Evolutionary conservation across 768 basidiomycete genomes (phyloP).

Genomic region (Collybiopsis luxurians): DNA sequence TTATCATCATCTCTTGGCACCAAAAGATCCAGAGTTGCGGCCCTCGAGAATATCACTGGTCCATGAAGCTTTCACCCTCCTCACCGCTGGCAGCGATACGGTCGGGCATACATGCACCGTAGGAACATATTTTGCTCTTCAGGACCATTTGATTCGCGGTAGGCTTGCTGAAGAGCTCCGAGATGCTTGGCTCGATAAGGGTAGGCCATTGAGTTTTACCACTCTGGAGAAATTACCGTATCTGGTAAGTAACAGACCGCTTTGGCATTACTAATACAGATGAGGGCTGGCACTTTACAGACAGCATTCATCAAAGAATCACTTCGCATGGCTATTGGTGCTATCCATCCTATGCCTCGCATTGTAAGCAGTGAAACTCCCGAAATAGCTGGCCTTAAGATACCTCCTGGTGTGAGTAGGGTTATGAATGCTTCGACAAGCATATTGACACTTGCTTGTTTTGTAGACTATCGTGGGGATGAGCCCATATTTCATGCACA

Average conservation of each 20-base stretch:
- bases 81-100: constrained; percentile 22
- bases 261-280: no score
- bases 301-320: constrained; percentile 47
- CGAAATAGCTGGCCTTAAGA: constrained; percentile 28
- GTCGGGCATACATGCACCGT: constrained; percentile 24
- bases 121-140: constrained; percentile 24
- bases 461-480: constrained; percentile 40
- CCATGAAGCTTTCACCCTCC: constrained; percentile 2
- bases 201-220: constrained; percentile 23
- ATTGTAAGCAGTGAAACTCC: constrained; percentile 33
- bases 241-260: constrained; percentile 22
- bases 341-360: constrained; percentile 35
- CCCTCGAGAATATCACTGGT: constrained; percentile 2
- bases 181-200: constrained; percentile 32
- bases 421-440: no score
- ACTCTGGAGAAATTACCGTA: constrained; percentile 34
- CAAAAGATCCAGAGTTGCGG: not conserved
- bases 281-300: constrained; percentile 20
- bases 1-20: constrained; percentile 6
- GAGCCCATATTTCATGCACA: constrained; percentile 36
- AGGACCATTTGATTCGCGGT: constrained; percentile 14
- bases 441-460: not conserved
- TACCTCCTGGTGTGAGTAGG: constrained; percentile 37
- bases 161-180: constrained; percentile 25
- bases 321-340: constrained; percentile 37